Conservation (phyloP, 1,284 basidiomycete genomes). For the Irpex sp. region DNA sequence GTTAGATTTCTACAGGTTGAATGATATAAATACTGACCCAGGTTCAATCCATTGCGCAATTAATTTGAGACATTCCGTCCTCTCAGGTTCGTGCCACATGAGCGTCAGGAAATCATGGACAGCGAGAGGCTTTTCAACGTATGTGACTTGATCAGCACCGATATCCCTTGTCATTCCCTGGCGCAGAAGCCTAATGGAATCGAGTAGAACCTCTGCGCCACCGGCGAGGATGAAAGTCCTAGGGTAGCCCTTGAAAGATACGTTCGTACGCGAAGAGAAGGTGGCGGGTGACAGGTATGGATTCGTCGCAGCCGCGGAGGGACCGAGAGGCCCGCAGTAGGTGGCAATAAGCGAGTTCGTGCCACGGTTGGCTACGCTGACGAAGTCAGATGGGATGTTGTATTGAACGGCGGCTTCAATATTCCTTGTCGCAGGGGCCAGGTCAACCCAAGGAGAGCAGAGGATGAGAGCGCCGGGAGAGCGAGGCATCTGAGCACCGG, state of each 20-base stretch:
- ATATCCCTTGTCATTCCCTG: conserved; percentile 14
- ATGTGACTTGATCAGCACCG: conserved; percentile 40
- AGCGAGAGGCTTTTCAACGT: conserved; percentile 42
- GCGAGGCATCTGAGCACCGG: conserved; percentile 15
- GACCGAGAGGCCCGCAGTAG: conserved; percentile 1
- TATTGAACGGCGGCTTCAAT: conserved; percentile 28
- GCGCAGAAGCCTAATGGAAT: conserved; percentile 33
- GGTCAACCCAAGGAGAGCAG: conserved; percentile 56
- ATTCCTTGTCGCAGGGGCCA: conserved; percentile 32
- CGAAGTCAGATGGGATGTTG: conserved; percentile 27
- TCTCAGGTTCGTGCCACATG: conserved; percentile 50
- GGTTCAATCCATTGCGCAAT: conserved; percentile 39
- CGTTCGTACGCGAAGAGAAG: conserved; percentile 25
- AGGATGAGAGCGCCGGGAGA: conserved; percentile 35
- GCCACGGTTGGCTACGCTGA: not conserved
- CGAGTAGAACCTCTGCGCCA: conserved; percentile 46
- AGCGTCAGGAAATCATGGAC: conserved; percentile 50
- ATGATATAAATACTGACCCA: not conserved
- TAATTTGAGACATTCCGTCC: conserved; percentile 36
- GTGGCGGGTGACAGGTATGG: conserved; percentile 54
- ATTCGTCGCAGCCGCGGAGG: conserved; percentile 32
- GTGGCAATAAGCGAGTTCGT: not conserved
- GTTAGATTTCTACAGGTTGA: too few relatives aligned
- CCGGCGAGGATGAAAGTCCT: conserved; percentile 49
- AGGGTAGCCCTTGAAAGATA: conserved; percentile 49